Evolutionary conservation across 2,329 filamentous ascomycete species (phyloP).

Genomic region (Talaromyces atroroseus): DNA sequence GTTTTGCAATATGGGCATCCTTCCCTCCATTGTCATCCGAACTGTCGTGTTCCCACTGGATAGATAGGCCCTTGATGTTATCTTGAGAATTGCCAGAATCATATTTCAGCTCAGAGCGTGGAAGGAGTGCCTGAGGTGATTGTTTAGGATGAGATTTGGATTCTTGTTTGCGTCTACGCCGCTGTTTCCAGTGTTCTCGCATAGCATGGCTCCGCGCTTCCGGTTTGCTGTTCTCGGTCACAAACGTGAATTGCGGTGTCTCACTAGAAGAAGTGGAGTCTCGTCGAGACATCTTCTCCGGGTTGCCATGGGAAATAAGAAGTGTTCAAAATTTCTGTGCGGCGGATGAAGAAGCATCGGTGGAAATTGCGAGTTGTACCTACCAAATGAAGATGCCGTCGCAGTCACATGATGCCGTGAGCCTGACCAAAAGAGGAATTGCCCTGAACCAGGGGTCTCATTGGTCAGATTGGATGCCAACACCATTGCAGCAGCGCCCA

Average conservation of each 20-base stretch:
- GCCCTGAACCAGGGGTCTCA: background rate
- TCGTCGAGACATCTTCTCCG: background rate
- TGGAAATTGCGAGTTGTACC: background rate
- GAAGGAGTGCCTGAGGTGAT: background rate
- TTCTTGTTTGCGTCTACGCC: slow-evolving; percentile 17
- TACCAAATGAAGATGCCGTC: background rate
- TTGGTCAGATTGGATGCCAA: background rate
- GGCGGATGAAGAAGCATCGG: background rate
- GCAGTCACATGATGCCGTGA: background rate
- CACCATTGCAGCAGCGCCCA: too few relatives aligned
- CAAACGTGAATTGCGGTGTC: slow-evolving; percentile 18
- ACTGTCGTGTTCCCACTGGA: background rate
- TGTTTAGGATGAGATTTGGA: background rate
- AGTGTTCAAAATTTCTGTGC: background rate
- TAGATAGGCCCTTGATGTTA: background rate
- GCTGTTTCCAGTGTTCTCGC: slow-evolving; percentile 32
- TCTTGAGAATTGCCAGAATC: background rate
- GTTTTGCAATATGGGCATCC: background rate
- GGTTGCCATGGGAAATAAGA: background rate
- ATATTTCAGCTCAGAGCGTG: background rate
- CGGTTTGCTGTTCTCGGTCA: slow-evolving; percentile 17
- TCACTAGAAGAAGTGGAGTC: background rate
- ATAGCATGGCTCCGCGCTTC: slow-evolving; percentile 33
- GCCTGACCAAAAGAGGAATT: background rate
- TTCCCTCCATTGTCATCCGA: background rate